phyloP scores from a whole-genome alignment of 1,284 basidiomycete genomes.

The Cryptococcus maquisensis region DNA sequence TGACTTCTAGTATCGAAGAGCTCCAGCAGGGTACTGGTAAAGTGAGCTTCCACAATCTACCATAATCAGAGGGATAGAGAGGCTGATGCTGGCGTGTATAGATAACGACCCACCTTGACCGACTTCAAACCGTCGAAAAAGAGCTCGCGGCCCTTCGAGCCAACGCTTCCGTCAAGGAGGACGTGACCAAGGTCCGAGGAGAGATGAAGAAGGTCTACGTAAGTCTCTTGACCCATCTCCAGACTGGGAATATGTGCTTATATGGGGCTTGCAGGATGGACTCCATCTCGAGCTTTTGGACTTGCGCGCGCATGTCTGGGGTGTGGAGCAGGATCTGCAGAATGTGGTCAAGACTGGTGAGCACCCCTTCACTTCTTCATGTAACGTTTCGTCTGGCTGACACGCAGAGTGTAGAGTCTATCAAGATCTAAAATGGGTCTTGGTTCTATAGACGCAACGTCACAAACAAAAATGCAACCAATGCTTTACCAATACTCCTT shows the following conservation, averaged over 20 bases:
- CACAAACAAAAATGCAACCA: background rate
- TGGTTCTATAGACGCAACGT: background rate
- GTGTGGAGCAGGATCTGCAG: slow-evolving; percentile 49
- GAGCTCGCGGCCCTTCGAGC: slow-evolving; percentile 72
- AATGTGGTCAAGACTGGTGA: slow-evolving; percentile 45
- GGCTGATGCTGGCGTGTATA: slow-evolving; percentile 37
- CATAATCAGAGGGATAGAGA: background rate
- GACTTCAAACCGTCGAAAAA: slow-evolving; percentile 83
- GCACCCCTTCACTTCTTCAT: slow-evolving; percentile 7
- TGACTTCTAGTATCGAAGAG: slow-evolving; percentile 82
- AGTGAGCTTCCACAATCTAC: too few relatives aligned
- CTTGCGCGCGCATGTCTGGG: slow-evolving; percentile 49
- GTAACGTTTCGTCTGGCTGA: background rate
- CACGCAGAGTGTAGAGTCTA: slow-evolving; percentile 4
- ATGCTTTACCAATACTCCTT: too few relatives aligned
- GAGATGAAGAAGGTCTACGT: slow-evolving; percentile 79
- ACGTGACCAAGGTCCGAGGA: slow-evolving; percentile 64
- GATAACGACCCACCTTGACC: slow-evolving; percentile 76
- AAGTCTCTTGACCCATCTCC: slow-evolving; percentile 13
- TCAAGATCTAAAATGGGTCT: slow-evolving; percentile 6
- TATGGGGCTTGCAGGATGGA: slow-evolving; percentile 37
- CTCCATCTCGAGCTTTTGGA: slow-evolving; percentile 49
- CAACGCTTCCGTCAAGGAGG: slow-evolving; percentile 67
- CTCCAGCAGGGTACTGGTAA: slow-evolving; percentile 77
- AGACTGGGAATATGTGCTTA: background rate